These are phyloP conservation scores for Paramyrothecium roridum DNA, from an alignment of 2,329 filamentous ascomycete genomes.

Conservation along the genomic window DNA sequence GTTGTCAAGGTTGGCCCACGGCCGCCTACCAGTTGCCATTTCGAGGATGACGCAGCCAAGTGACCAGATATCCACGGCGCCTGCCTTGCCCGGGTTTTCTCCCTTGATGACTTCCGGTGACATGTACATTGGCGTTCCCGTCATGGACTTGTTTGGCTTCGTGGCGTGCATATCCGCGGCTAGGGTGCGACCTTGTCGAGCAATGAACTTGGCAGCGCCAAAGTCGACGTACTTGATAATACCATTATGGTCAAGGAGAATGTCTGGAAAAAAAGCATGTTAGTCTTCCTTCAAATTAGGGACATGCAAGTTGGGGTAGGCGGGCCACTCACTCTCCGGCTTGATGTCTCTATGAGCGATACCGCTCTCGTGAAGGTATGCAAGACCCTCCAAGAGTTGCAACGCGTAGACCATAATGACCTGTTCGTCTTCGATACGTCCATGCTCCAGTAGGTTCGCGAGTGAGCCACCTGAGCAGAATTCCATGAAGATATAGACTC, in stretches of 20 bases:
- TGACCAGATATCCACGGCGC: constrained; percentile 93
- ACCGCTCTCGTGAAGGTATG: constrained; percentile 85
- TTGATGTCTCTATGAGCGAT: constrained; percentile 98
- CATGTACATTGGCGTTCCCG: constrained; percentile 99
- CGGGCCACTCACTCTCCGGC: constrained; percentile 72
- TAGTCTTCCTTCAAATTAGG: not conserved
- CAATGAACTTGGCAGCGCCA: constrained; percentile 94
- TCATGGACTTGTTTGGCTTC: constrained; percentile 84
- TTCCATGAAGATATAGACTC: constrained; percentile 99
- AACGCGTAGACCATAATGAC: constrained; percentile 96
- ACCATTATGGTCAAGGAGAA: constrained; percentile 93
- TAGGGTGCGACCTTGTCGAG: constrained; percentile 85
- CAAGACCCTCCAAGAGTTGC: constrained; percentile 89
- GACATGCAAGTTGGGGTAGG: too few relatives aligned
- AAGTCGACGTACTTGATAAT: constrained; percentile 99
- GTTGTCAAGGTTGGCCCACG: constrained; percentile 95
- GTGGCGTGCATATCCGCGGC: constrained; percentile 57
- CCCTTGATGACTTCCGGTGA: constrained; percentile 98
- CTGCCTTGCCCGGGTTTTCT: constrained; percentile 73
- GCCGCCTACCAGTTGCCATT: constrained; percentile 92
- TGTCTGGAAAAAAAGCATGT: constrained; percentile 52
- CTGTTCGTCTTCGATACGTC: constrained; percentile 94
- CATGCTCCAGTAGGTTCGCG: constrained; percentile 86
- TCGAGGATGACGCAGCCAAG: constrained; percentile 95
- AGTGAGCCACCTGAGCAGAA: constrained; percentile 95